Evolutionary conservation across 345 rosid species (phyloP).

Genomic region (Syzygium grande): DNA sequence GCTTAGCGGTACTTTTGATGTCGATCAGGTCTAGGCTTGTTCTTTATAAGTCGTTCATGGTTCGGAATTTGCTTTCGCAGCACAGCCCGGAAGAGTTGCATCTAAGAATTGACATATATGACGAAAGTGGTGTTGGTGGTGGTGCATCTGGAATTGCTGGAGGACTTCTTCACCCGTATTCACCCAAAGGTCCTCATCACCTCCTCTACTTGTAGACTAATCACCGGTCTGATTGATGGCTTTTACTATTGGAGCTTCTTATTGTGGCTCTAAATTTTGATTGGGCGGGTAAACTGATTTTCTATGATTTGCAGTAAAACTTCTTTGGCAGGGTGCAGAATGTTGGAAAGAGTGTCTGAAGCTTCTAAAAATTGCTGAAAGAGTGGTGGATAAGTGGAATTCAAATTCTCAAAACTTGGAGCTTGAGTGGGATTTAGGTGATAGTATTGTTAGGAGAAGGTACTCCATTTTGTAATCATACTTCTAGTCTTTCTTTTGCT

Average conservation of each 20-base stretch:
- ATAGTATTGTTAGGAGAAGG: slow-evolving; percentile 72
- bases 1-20: neutral
- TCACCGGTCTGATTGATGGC: neutral
- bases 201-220: neutral
- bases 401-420: slow-evolving; percentile 15
- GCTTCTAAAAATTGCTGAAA: slow-evolving; percentile 61
- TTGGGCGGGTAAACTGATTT: neutral
- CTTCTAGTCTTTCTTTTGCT: neutral
- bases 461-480: slow-evolving; percentile 4
- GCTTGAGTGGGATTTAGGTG: slow-evolving; percentile 8
- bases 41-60: neutral
- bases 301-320: slow-evolving; percentile 41
- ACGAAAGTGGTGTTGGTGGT: slow-evolving; percentile 86
- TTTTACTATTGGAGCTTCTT: neutral
- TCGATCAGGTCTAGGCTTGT: neutral
- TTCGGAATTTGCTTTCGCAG: slow-evolving; percentile 23
- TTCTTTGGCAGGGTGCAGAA: slow-evolving; percentile 79
- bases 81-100: slow-evolving; percentile 39
- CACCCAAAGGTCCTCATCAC: slow-evolving; percentile 61
- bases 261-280: neutral
- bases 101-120: slow-evolving; percentile 59
- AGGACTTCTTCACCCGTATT: slow-evolving; percentile 91
- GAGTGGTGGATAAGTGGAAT: slow-evolving; percentile 25
- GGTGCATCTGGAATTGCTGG: slow-evolving; percentile 97
- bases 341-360: slow-evolving; percentile 76